A percentile compares a stretch with the other conserved stretches of the same genome.
These are phyloP conservation scores for Miscanthus lutarioriparius DNA, from an alignment of 176 grass and related monocot genomes.

Conservation along the genomic window DNA sequence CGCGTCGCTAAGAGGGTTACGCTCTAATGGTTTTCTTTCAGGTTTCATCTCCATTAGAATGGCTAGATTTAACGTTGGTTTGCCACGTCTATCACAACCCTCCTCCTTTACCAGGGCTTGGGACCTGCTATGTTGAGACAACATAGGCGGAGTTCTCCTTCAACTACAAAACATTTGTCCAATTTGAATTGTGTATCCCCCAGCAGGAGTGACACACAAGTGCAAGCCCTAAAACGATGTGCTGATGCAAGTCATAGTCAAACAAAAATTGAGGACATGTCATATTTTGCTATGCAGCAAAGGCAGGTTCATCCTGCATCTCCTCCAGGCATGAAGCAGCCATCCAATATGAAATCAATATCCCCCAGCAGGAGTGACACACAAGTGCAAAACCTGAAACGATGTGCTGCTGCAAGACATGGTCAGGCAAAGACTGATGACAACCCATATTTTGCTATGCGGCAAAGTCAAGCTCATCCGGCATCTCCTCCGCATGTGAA, in stretches of 20 bases:
- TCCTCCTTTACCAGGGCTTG: no score
- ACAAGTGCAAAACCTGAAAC: slow-evolving; percentile 13
- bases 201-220: slow-evolving; percentile 20
- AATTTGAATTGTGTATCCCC: slow-evolving; percentile 5
- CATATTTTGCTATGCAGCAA: neutral
- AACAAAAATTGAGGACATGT: neutral
- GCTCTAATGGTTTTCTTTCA: no score
- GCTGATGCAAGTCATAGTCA: slow-evolving; percentile 11
- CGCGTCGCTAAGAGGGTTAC: no score
- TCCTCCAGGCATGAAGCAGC: neutral
- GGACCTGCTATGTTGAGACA: no score
- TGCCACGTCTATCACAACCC: no score
- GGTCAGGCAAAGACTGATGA: slow-evolving; percentile 19
- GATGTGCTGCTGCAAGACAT: slow-evolving; percentile 5
- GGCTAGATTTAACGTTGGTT: no score
- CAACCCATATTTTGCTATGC: neutral
- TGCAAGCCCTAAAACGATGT: neutral
- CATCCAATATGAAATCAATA: neutral
- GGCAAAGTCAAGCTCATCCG: neutral
- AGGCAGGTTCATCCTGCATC: neutral
- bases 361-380: slow-evolving; percentile 23
- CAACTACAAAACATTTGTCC: neutral
- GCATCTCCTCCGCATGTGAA: neutral
- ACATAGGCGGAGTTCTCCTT: no score
- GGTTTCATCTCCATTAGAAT: no score